A percentile compares a stretch with the other conserved stretches of the same genome.
Evolutionary conservation across 192 early-diverging fungal genomes (phyloP).

Genomic region (Rhizophagus prolifer): DNA sequence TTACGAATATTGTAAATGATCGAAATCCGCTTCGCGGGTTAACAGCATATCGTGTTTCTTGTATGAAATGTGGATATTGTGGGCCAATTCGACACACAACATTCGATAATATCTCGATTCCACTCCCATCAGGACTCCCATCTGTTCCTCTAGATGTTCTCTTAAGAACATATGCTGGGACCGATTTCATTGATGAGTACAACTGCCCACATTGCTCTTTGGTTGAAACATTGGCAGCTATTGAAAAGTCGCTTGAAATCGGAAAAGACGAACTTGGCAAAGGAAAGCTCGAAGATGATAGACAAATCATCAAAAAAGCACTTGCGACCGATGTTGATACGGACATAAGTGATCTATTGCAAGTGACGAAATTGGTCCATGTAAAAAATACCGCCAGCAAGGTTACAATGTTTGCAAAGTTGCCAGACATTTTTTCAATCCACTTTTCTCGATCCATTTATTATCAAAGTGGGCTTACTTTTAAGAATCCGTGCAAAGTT

Average conservation of each 20-base stretch:
- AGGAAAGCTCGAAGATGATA: not conserved
- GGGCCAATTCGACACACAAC: slow-evolving; percentile 29
- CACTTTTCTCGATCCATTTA: slow-evolving; percentile 86
- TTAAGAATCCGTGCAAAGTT: slow-evolving; percentile 80
- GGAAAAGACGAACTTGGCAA: not conserved
- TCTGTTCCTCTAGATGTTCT: slow-evolving; percentile 14
- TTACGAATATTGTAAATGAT: not conserved
- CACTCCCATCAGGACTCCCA: slow-evolving; percentile 10
- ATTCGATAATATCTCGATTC: slow-evolving; percentile 30
- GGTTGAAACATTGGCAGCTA: slow-evolving; percentile 12
- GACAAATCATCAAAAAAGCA: slow-evolving; percentile 14
- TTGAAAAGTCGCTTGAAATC: slow-evolving; percentile 1
- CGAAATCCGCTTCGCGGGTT: slow-evolving; percentile 74
- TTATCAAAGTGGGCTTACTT: slow-evolving; percentile 54
- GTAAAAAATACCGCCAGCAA: slow-evolving; percentile 33
- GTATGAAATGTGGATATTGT: slow-evolving; percentile 69
- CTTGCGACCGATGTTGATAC: slow-evolving; percentile 15
- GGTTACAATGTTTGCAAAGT: slow-evolving; percentile 83
- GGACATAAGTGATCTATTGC: not conserved
- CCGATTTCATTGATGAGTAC: slow-evolving; percentile 28
- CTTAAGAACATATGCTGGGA: slow-evolving; percentile 18
- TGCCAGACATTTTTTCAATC: slow-evolving; percentile 77
- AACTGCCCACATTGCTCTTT: slow-evolving; percentile 26
- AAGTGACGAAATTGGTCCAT: not conserved
- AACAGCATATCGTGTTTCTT: slow-evolving; percentile 67